Percentiles rank a stretch among this genome's conserved stretches.
Conservation (phyloP, 2,329 filamentous ascomycete genomes). For the Pseudogymnoascus sp. region DNA sequence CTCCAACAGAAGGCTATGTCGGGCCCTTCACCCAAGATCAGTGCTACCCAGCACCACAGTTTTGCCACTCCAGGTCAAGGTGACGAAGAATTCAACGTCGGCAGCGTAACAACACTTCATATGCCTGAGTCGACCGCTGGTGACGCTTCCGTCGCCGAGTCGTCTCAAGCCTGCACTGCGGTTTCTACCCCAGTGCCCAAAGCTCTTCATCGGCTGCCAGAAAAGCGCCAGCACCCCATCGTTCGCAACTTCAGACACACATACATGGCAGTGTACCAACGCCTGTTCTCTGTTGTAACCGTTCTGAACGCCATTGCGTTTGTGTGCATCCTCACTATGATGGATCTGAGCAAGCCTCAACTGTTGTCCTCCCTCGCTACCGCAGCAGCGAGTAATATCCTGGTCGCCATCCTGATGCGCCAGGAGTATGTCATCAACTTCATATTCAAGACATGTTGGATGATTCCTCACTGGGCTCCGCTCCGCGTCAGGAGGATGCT, state of each 20-base stretch:
- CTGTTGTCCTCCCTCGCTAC: constrained; percentile 15
- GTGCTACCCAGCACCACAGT: background rate
- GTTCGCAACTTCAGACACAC: constrained; percentile 22
- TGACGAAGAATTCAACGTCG: background rate
- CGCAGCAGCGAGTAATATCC: constrained; percentile 42
- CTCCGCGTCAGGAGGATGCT: constrained; percentile 42
- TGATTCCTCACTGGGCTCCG: constrained; percentile 40
- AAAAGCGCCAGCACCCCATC: background rate
- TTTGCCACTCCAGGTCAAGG: background rate
- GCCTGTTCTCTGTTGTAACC: constrained; percentile 49
- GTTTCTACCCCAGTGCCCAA: background rate
- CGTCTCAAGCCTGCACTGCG: background rate
- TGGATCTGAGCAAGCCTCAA: background rate
- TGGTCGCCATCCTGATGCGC: constrained; percentile 45
- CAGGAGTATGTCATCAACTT: constrained; percentile 49
- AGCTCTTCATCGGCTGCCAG: background rate
- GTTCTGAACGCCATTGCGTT: constrained; percentile 44
- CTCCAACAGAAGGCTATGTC: background rate
- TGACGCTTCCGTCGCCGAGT: background rate
- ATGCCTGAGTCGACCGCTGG: background rate
- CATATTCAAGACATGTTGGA: constrained; percentile 42
- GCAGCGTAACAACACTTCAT: background rate
- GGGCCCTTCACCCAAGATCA: background rate
- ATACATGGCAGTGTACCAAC: constrained; percentile 49
- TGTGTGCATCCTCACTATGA: constrained; percentile 30